These are phyloP conservation scores for Globisporangium apiculatum DNA, from an alignment of 352 stramenopile species.

Conservation along the genomic window DNA sequence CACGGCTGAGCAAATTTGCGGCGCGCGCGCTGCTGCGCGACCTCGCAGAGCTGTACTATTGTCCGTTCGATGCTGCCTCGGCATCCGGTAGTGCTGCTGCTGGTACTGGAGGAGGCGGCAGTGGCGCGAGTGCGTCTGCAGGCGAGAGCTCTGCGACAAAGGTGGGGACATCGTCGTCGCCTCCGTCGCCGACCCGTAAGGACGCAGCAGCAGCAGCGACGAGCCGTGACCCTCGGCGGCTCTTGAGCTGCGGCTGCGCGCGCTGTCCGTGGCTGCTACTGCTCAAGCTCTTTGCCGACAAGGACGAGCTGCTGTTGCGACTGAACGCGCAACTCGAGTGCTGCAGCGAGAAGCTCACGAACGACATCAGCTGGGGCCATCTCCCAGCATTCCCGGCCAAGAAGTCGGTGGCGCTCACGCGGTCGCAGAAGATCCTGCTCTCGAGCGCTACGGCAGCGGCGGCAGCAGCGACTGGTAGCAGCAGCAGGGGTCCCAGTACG, in stretches of 20 bases:
- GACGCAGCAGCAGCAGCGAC: background rate
- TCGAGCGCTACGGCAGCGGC: constrained; percentile 12
- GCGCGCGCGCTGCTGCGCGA: constrained; percentile 55
- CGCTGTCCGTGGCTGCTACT: constrained; percentile 69
- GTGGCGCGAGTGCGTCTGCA: background rate
- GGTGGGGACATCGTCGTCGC: background rate
- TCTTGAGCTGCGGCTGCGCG: constrained; percentile 64
- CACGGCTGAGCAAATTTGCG: constrained; percentile 41
- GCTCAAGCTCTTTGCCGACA: constrained; percentile 62
- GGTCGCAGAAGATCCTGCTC: constrained; percentile 60
- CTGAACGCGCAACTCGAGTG: constrained; percentile 61
- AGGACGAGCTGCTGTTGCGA: constrained; percentile 64
- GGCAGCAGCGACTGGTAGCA: constrained; percentile 18
- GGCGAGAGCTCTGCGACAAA: background rate
- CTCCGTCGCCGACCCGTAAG: constrained; percentile 18
- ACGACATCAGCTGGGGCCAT: constrained; percentile 64
- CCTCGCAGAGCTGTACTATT: constrained; percentile 53
- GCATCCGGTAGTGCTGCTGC: background rate
- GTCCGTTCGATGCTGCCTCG: constrained; percentile 27
- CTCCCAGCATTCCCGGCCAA: constrained; percentile 56
- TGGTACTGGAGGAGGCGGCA: background rate
- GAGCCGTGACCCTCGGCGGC: constrained; percentile 25
- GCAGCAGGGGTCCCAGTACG: constrained; percentile 18
- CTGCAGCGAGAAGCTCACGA: constrained; percentile 71
- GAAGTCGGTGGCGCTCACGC: constrained; percentile 43